Evolutionary conservation across 345 rosid genomes (phyloP), one percentile per base, ranked within the genome.

Genomic region (Hibiscus trionum): DNA sequence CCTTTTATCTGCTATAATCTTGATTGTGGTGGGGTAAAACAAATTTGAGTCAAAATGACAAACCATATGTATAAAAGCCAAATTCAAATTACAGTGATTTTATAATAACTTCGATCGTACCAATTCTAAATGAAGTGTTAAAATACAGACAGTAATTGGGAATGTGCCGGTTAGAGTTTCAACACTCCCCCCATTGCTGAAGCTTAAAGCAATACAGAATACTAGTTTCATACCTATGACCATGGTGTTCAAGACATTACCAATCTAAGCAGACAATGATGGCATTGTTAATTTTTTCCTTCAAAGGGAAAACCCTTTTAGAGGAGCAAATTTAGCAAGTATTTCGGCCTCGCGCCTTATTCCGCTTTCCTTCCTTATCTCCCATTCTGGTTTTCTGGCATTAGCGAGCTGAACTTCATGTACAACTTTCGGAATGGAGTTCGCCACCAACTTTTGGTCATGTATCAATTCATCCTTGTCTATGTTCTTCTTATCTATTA

Each of bases 331-430:
- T 31, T 82, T 90, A n/a, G 75, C 80, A 11, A 77, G 80, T 55
- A 88, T 87, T 72, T 87, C 86, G 7, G 86, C 80, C 77, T 86
- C 86, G 0, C 87, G 83, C 76, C 15, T 39, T 21, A 64, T 61
- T 27, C 92, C 88, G 60, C 83, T 86, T 8, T 75, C 77, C 78
- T 80, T 87, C 75, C 80, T 87, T 76, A 78, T 44, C 70, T 84
- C 88, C 91, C 90, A 83, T 4, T 83, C 86, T 0, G 84, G 83
- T 61, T 72, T 75, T 75, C 72, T 83, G 26, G 83, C 69, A 80
- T 88, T 88, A 29, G 87, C 86, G 15, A 65, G 76, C 74, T 86
- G 95, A 70, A 91, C 84, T 61, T 84, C 88, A 2, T 82, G 78
- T 29, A 88, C 90, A 4, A 83, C 82, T 61, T 72, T 77, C 11